Percentiles rank a stretch among this genome's conserved stretches.
These are phyloP conservation scores for Pontederia crassipes DNA, from an alignment of 176 grass and related monocot species.

Conservation along the genomic window DNA sequence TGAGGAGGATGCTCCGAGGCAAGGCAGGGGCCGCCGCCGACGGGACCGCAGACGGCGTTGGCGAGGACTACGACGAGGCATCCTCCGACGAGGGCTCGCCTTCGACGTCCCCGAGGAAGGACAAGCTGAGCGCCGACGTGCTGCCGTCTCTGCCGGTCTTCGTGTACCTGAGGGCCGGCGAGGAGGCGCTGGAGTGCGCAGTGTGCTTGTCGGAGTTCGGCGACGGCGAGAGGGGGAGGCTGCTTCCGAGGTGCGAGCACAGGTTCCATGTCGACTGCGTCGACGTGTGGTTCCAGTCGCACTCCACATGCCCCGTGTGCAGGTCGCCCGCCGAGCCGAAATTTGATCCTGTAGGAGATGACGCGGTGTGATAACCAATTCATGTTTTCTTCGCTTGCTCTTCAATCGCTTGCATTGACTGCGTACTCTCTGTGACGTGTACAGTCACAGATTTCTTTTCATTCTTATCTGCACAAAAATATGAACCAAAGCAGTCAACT, in stretches of 20 bases:
- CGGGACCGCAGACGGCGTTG: no score
- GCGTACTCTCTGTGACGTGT: no score
- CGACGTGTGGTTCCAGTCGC: not conserved
- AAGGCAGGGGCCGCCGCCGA: no score
- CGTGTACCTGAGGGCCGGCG: not conserved
- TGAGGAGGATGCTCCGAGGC: not conserved
- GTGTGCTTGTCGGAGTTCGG: constrained; percentile 2
- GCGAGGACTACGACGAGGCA: no score
- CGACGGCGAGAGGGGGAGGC: not conserved
- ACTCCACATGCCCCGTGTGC: not conserved
- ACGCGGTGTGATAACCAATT: not conserved
- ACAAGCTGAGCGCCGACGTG: not conserved
- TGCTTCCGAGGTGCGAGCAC: not conserved
- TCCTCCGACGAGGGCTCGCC: not conserved
- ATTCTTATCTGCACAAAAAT: no score
- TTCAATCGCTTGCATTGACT: no score
- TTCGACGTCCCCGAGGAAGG: not conserved
- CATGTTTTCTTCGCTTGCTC: no score
- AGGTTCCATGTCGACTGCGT: not conserved
- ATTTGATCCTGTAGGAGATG: not conserved
- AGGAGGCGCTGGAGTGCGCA: not conserved
- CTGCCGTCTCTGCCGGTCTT: not conserved
- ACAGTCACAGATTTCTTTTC: no score
- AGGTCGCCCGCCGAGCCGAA: not conserved
- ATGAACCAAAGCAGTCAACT: no score